Evolutionary conservation across 208 protist genomes (phyloP).

Genomic region (Perkinsela sp.): DNA sequence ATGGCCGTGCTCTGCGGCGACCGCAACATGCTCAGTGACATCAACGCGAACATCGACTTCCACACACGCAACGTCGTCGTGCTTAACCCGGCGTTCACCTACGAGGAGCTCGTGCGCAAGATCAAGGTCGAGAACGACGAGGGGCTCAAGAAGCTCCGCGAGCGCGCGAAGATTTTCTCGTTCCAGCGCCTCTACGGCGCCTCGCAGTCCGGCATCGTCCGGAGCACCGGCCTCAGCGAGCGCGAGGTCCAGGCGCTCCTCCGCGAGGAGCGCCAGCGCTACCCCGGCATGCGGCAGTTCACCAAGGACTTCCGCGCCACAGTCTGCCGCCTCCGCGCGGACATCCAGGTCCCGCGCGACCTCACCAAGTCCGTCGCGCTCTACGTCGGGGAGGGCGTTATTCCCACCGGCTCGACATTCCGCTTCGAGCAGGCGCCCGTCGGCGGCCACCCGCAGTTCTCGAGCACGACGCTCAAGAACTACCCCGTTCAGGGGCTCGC

Average conservation of each 20-base stretch:
- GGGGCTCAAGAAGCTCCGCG: conserved; percentile 49
- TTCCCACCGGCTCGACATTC: not conserved
- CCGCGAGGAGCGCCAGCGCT: conserved; percentile 44
- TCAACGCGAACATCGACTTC: conserved; percentile 52
- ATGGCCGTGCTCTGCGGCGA: conserved; percentile 54
- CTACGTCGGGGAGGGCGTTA: not conserved
- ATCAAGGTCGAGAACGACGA: conserved; percentile 40
- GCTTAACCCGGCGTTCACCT: conserved; percentile 55
- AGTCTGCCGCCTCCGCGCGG: not conserved
- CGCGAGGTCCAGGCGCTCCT: conserved; percentile 49
- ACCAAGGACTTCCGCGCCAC: conserved; percentile 11
- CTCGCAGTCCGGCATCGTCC: conserved; percentile 31
- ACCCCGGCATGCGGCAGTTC: conserved; percentile 35
- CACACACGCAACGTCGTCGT: conserved; percentile 53
- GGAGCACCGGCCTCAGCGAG: conserved; percentile 49
- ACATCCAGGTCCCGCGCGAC: not conserved
- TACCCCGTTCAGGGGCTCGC: conserved; percentile 60
- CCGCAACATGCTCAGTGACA: conserved; percentile 44
- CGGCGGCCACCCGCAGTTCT: not conserved
- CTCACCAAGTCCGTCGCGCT: not conserved
- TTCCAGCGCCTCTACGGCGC: conserved; percentile 69
- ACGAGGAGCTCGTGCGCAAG: conserved; percentile 50
- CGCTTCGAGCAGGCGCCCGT: not conserved
- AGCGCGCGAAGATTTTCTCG: conserved; percentile 65
- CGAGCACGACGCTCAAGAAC: conserved; percentile 44